Conservation (phyloP, 345 rosid species). For the Pistacia integerrima region DNA sequence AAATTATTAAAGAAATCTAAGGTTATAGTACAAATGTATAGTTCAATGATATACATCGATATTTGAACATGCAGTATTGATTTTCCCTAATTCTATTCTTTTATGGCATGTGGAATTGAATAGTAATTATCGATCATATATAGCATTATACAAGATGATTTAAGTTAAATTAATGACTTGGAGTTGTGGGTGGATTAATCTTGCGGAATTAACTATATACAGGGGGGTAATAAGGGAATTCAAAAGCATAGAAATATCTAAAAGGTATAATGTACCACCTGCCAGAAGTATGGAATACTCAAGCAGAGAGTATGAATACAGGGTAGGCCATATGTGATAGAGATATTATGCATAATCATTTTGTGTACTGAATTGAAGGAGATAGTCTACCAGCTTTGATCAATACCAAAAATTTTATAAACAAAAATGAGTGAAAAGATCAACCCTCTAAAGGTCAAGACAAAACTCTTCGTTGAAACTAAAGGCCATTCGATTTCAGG, state of each 20-base stretch:
- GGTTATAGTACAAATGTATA: no score
- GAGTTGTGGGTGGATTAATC: background rate
- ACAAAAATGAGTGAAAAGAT: background rate
- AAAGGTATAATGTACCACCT: conserved; percentile 26
- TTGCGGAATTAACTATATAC: background rate
- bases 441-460: background rate
- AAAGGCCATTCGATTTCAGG: background rate
- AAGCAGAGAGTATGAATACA: conserved; percentile 38
- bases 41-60: no score
- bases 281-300: conserved; percentile 48
- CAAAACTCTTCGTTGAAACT: conserved; percentile 2
- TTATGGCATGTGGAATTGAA: no score
- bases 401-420: background rate
- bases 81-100: no score
- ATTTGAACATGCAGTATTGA: no score
- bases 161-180: background rate
- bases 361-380: conserved; percentile 11
- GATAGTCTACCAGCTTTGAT: conserved; percentile 28
- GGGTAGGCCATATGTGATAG: conserved; percentile 27
- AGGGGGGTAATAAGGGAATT: conserved; percentile 25
- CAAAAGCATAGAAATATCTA: conserved; percentile 5
- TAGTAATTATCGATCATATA: no score
- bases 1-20: no score
- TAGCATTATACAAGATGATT: no score
- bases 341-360: conserved; percentile 30